Evolutionary conservation across 306 rosid genomes (phyloP).

Genomic region (Luffa aegyptiaca): DNA sequence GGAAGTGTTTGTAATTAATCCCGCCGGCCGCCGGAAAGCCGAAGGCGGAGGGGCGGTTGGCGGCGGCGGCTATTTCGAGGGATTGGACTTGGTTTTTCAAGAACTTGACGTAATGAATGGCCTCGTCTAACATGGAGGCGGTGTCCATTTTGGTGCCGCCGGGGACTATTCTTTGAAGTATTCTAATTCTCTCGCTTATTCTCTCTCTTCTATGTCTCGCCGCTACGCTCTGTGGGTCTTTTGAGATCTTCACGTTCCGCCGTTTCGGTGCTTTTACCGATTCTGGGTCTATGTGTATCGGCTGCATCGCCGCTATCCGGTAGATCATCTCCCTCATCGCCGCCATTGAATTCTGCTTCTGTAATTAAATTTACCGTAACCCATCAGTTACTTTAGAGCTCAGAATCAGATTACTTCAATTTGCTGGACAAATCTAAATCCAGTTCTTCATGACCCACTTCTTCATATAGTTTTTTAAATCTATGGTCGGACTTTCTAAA

Average conservation of each 20-base stretch:
- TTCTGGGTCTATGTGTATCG: slow-evolving; percentile 81
- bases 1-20: background rate
- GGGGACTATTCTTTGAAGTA: slow-evolving; percentile 68
- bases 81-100: slow-evolving; percentile 60
- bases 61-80: slow-evolving; percentile 36
- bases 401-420: no score
- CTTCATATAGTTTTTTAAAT: no score
- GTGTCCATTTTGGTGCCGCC: slow-evolving; percentile 95
- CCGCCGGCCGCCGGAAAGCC: background rate
- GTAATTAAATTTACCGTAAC: no score
- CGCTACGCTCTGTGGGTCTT: slow-evolving; percentile 86
- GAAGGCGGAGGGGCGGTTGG: background rate
- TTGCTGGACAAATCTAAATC: no score
- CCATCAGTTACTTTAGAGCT: no score
- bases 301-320: slow-evolving; percentile 89
- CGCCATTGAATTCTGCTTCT: slow-evolving; percentile 43
- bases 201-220: slow-evolving; percentile 74
- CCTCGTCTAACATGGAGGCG: slow-evolving; percentile 85
- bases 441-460: no score
- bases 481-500: no score
- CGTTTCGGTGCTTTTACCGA: slow-evolving; percentile 65
- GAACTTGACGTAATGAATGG: slow-evolving; percentile 74
- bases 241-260: slow-evolving; percentile 75
- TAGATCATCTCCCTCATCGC: slow-evolving; percentile 96
- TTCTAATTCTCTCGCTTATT: slow-evolving; percentile 70